A percentile compares a stretch with the other conserved stretches of the same genome.
Evolutionary conservation across 768 basidiomycete genomes (phyloP).

Genomic region (Xerocomus potaroensis): DNA sequence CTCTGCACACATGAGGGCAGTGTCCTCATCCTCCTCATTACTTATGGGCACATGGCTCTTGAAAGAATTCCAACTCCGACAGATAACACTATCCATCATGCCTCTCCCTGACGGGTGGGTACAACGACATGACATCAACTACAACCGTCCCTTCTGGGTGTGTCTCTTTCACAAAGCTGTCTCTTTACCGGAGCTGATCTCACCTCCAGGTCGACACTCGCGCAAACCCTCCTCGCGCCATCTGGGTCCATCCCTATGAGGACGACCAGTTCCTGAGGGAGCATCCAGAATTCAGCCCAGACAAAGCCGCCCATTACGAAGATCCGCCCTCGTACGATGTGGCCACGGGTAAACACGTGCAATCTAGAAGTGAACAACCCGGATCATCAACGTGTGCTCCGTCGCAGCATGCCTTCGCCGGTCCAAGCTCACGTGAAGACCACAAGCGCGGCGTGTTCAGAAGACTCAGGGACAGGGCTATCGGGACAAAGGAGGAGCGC

Average conservation of each 20-base stretch:
- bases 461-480: constrained; percentile 59
- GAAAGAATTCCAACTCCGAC: not conserved
- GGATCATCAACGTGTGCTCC: not conserved
- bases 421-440: constrained; percentile 7
- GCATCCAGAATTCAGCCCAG: constrained; percentile 46
- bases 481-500: constrained; percentile 62
- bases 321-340: constrained; percentile 28
- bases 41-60: too few relatives aligned
- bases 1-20: constrained; percentile 31
- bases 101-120: constrained; percentile 58
- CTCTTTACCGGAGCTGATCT: not conserved
- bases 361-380: constrained; percentile 11
- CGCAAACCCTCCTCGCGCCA: constrained; percentile 57
- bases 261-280: constrained; percentile 59
- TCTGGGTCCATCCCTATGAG: constrained; percentile 72
- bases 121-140: constrained; percentile 39
- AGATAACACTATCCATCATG: constrained; percentile 24
- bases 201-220: constrained; percentile 54
- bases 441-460: constrained; percentile 53
- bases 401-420: not conserved
- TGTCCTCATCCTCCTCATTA: too few relatives aligned
- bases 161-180: not conserved
- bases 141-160: constrained; percentile 50
- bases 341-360: constrained; percentile 28
- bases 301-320: constrained; percentile 14